Conservation (phyloP, 768 basidiomycete genomes). For the Termitomyces sp. region DNA sequence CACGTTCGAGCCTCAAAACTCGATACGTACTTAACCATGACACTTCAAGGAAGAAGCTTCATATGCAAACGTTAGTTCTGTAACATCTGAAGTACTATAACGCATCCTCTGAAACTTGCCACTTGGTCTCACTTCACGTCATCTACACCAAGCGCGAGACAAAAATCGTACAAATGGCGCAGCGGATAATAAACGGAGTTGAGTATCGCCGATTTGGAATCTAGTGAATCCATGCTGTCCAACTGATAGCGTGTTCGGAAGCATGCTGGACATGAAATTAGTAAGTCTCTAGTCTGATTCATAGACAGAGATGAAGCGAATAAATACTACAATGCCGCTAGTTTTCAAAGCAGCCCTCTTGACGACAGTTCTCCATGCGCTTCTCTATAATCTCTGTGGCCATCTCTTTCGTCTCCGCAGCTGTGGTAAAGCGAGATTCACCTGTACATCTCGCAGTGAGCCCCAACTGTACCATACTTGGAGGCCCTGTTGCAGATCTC, state of each 20-base stretch:
- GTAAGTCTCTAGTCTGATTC: too few relatives aligned
- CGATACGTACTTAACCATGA: neutral
- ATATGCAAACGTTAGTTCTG: neutral
- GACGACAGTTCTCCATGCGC: constrained; percentile 7
- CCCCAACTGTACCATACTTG: constrained; percentile 40
- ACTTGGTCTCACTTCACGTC: neutral
- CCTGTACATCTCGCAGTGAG: constrained; percentile 36
- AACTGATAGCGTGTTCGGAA: constrained; percentile 2
- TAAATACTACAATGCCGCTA: constrained; percentile 6
- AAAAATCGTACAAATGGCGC: constrained; percentile 14
- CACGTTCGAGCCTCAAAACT: neutral
- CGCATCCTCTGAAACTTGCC: neutral
- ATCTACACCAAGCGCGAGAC: constrained; percentile 3
- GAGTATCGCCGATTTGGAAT: constrained; percentile 9
- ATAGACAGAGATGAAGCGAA: neutral
- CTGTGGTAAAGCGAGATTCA: constrained; percentile 9
- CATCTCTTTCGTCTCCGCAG: constrained; percentile 18
- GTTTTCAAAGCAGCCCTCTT: neutral
- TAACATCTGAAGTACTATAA: constrained; percentile 6
- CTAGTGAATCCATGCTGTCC: neutral
- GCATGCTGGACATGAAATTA: neutral
- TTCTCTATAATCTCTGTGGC: constrained; percentile 15
- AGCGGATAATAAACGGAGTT: constrained; percentile 20
- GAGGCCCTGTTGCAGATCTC: constrained; percentile 36
- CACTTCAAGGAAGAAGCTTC: neutral